These are phyloP conservation scores for Asclepias syriaca DNA, from an alignment of 257 asterid genomes.

Conservation along the genomic window DNA sequence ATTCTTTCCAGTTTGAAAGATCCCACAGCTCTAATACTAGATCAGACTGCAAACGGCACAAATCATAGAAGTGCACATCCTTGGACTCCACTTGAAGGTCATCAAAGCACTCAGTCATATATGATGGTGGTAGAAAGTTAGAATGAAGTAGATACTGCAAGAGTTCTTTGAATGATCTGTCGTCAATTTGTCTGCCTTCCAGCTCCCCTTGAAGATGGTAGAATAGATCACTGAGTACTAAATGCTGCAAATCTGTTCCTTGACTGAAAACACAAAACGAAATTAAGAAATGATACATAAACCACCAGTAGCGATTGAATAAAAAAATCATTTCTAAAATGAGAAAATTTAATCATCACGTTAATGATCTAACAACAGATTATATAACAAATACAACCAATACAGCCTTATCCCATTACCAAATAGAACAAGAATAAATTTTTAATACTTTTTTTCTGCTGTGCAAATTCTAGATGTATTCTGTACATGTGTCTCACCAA, in stretches of 20 bases:
- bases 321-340: not conserved
- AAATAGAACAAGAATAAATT: not conserved
- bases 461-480: not conserved
- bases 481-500: not conserved
- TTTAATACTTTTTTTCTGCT: not conserved
- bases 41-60: constrained; percentile 54
- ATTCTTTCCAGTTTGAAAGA: constrained; percentile 56
- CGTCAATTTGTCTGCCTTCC: constrained; percentile 79
- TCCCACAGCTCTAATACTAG: constrained; percentile 80
- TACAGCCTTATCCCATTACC: not conserved
- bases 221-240: constrained; percentile 71
- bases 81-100: constrained; percentile 35
- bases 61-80: constrained; percentile 47
- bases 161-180: constrained; percentile 71
- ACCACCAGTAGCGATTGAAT: constrained; percentile 6
- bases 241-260: constrained; percentile 59
- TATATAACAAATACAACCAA: not conserved
- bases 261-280: constrained; percentile 39
- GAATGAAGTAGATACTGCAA: constrained; percentile 62
- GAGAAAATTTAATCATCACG: not conserved
- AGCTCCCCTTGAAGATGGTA: constrained; percentile 91
- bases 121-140: constrained; percentile 53
- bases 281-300: constrained; percentile 1
- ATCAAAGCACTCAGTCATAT: constrained; percentile 41
- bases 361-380: not conserved